These are phyloP conservation scores for Metarhizium sp. DNA, from an alignment of 2,329 filamentous ascomycete genomes.

Conservation along the genomic window DNA sequence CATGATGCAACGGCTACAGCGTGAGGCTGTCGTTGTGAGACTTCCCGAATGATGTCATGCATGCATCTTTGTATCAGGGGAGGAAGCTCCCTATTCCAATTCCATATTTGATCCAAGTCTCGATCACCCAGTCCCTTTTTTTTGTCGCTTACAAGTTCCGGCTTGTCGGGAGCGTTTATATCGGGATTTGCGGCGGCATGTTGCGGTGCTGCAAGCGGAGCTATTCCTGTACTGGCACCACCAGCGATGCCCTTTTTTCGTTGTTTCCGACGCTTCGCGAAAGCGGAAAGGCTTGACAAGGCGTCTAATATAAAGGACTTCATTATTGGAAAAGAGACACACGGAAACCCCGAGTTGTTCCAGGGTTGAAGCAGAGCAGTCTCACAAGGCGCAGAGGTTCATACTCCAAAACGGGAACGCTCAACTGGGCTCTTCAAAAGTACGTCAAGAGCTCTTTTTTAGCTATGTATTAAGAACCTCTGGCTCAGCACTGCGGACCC, in stretches of 20 bases:
- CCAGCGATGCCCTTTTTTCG: neutral
- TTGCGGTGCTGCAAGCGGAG: neutral
- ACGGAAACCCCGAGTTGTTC: neutral
- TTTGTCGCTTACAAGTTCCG: neutral
- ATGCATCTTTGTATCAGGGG: constrained; percentile 31
- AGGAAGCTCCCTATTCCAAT: constrained; percentile 34
- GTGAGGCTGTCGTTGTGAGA: constrained; percentile 25
- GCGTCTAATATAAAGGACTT: neutral
- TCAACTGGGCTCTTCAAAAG: neutral
- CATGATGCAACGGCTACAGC: constrained; percentile 37
- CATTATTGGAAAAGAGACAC: neutral
- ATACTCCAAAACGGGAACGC: neutral
- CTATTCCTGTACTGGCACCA: neutral
- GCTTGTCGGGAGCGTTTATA: neutral
- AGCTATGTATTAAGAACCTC: neutral
- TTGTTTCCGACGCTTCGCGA: neutral
- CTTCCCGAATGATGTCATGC: constrained; percentile 35
- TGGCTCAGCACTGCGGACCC: neutral
- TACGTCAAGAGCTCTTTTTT: neutral
- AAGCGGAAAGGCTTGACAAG: too few relatives aligned
- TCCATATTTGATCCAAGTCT: constrained; percentile 35
- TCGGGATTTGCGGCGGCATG: neutral
- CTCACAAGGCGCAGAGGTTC: neutral
- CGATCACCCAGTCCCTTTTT: neutral
- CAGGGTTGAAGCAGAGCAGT: neutral